Evolutionary conservation across 169 alveolate genomes (phyloP), one percentile per base, ranked within the genome.

Genomic region (Cryptosporidium meleagridis): DNA sequence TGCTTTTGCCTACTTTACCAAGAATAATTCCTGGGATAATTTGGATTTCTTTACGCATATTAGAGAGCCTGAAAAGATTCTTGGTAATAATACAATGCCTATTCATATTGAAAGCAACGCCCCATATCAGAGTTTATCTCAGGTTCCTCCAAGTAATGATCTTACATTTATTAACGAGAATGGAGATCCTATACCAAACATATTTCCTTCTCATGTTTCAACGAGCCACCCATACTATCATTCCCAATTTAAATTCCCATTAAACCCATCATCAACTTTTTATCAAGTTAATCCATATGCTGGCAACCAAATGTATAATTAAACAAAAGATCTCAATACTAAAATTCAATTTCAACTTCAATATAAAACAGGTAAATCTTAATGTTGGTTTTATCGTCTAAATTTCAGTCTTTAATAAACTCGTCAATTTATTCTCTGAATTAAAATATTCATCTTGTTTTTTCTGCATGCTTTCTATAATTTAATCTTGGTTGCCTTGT

Each of bases 41-140:
- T 31, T n/a, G 23, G 89, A 80, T 23, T 80, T 80, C 75, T 80
- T 80, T 80, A 37, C 75, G 8, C 62, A 80, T 65, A 41, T 62
- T 37, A 59, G 75, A 48, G 65, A 73, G 18, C 86, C 72, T 16
- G 86, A 73, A 35, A 73, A 80, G 29, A 58, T 41, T 61, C 1
- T 44, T 14, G 75, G 80, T 9, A 37, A 21, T n/a, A 41, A 80
- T 23, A 21, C 75, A 33, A 29, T 61, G 14, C 26, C 75, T 37
- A 80, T 37, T 61, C 65, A 67, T 26, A 59, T 80, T 29, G 75
- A 80, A 21, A 80, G 62, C 52, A 80, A 44, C 21, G 62, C 62
- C 6, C 89, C 89, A 31, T 80, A 80, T 65, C 80, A 80, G 31
- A 80, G 52, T 80, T 33, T 80, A n/a, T 41, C 89, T 10, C 72